A percentile compares a stretch with the other conserved stretches of the same genome.
phyloP scores from a whole-genome alignment of 2,329 filamentous ascomycete species.

The Bipolaris gigantea region DNA sequence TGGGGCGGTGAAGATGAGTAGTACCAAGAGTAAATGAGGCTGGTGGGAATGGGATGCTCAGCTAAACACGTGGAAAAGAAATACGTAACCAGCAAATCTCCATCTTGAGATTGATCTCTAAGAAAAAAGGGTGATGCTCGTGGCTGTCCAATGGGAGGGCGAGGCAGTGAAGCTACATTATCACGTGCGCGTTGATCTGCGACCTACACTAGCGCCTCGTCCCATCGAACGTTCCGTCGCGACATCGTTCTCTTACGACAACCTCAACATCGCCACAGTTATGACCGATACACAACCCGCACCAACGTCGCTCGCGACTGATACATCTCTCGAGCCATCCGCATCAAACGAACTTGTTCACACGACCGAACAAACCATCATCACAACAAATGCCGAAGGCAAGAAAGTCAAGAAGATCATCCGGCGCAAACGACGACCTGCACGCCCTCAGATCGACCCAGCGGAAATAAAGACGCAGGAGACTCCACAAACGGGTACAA shows the following conservation, averaged over 20 bases:
- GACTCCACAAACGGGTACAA: conserved; percentile 88
- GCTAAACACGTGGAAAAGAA: neutral
- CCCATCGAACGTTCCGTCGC: conserved; percentile 23
- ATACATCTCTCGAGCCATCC: conserved; percentile 27
- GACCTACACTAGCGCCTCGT: conserved; percentile 13
- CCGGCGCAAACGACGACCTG: conserved; percentile 85
- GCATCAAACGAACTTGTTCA: conserved; percentile 30
- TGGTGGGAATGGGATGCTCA: neutral
- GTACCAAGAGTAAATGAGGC: conserved; percentile 27
- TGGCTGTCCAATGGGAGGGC: neutral
- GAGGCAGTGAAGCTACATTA: conserved; percentile 51
- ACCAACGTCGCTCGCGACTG: conserved; percentile 23
- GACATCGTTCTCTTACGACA: conserved; percentile 5
- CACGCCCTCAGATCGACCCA: conserved; percentile 86
- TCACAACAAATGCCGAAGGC: conserved; percentile 48
- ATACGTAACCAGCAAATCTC: neutral
- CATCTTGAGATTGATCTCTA: neutral
- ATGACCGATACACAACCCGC: conserved; percentile 30
- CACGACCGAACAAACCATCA: conserved; percentile 34
- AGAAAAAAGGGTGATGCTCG: neutral
- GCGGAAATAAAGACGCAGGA: conserved; percentile 80
- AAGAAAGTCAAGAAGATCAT: conserved; percentile 89
- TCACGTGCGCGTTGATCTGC: conserved; percentile 19
- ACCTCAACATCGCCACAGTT: conserved; percentile 13
- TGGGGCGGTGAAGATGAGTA: conserved; percentile 46